Evolutionary conservation across 345 rosid species (phyloP).

Genomic region (Garcia nutans): DNA sequence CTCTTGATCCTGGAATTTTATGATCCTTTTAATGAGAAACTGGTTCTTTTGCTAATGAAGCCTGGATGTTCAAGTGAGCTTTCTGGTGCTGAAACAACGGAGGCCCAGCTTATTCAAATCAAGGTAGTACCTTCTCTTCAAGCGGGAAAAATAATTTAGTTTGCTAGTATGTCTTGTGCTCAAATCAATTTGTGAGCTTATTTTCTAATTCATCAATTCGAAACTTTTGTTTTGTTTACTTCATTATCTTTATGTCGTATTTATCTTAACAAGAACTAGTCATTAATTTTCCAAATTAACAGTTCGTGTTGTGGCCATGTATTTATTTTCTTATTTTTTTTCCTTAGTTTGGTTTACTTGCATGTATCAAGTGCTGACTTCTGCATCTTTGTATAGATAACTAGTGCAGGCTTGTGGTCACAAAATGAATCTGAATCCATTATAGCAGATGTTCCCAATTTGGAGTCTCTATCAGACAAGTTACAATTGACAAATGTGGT

Average conservation of each 20-base stretch:
- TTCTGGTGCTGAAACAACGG: conserved; percentile 51
- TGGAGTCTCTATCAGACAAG: conserved; percentile 33
- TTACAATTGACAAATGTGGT: conserved; percentile 45
- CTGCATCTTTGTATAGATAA: conserved; percentile 55
- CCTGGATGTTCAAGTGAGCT: conserved; percentile 96
- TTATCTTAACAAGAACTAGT: background rate
- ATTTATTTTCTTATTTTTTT: background rate
- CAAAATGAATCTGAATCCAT: conserved; percentile 47
- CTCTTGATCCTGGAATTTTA: background rate
- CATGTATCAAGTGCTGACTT: background rate
- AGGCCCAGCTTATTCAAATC: conserved; percentile 74
- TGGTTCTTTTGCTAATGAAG: conserved; percentile 40
- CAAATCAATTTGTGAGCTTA: background rate
- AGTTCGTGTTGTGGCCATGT: background rate
- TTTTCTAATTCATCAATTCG: background rate
- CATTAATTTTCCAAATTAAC: background rate
- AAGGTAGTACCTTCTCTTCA: conserved; percentile 45
- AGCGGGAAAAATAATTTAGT: background rate
- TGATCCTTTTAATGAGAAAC: background rate
- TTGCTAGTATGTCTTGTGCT: background rate
- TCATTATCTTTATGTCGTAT: background rate
- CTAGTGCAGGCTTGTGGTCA: conserved; percentile 92
- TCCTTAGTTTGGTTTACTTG: background rate
- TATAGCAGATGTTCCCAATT: conserved; percentile 35
- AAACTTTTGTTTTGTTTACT: background rate